phyloP scores from a whole-genome alignment of 805 yeast species.

The Millerago galiae region DNA sequence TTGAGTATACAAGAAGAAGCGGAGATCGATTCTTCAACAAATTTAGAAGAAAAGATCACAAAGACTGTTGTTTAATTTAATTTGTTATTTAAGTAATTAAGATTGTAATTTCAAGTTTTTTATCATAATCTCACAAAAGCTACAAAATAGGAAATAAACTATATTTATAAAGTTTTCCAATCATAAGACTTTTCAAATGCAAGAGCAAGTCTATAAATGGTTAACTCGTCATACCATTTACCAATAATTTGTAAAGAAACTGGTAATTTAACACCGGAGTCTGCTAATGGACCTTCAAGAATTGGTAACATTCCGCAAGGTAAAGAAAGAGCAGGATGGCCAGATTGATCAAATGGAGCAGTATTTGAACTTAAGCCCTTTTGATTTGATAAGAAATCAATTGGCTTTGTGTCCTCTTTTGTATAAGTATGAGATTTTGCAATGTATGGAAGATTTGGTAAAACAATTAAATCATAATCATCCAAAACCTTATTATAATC shows the following conservation, averaged over 20 bases:
- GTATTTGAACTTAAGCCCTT: conserved; percentile 3
- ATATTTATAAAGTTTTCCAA: background rate
- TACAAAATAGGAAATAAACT: too few relatives aligned
- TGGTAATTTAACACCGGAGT: conserved; percentile 1
- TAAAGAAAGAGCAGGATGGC: conserved; percentile 2
- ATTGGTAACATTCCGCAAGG: conserved; percentile 5
- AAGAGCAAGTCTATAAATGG: conserved; percentile 1
- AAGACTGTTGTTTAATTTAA: too few relatives aligned
- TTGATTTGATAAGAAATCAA: conserved; percentile 1
- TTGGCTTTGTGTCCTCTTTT: background rate
- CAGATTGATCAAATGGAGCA: conserved; percentile 5
- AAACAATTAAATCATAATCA: background rate
- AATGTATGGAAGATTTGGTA: conserved; percentile 2
- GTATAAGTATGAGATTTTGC: conserved; percentile 1
- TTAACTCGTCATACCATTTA: conserved; percentile 3
- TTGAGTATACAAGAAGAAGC: background rate
- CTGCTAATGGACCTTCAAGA: conserved; percentile 1
- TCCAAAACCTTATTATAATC: conserved; percentile 1
- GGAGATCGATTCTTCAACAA: too few relatives aligned
- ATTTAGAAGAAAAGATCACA: too few relatives aligned
- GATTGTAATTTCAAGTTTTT: too few relatives aligned
- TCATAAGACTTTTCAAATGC: conserved; percentile 1
- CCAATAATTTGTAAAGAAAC: conserved; percentile 2
- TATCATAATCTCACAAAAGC: too few relatives aligned
- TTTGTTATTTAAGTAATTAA: too few relatives aligned